Percentiles rank a stretch among this genome's conserved stretches.
phyloP scores from a whole-genome alignment of 257 asterid species.

The Phtheirospermum japonicum region DNA sequence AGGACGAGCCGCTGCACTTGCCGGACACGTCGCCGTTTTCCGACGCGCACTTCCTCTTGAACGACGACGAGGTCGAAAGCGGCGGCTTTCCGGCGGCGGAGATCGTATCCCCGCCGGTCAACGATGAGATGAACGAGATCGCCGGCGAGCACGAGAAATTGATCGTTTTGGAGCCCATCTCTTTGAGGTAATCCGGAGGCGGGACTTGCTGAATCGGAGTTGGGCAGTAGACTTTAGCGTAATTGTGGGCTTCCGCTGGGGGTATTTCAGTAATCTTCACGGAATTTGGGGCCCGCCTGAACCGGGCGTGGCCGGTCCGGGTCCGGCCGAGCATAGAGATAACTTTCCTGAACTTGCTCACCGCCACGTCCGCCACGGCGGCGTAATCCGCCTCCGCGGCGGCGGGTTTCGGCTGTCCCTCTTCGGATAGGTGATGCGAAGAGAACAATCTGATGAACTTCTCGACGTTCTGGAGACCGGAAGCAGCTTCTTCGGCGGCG shows the following conservation, averaged over 20 bases:
- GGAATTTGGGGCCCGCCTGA: slow-evolving; percentile 56
- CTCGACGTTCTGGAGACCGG: slow-evolving; percentile 72
- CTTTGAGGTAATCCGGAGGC: slow-evolving; percentile 32
- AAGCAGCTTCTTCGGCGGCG: slow-evolving; percentile 58
- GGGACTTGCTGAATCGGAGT: slow-evolving; percentile 90
- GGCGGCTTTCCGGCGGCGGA: slow-evolving; percentile 68
- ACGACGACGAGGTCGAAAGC: slow-evolving; percentile 57
- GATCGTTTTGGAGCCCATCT: slow-evolving; percentile 46
- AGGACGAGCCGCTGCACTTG: slow-evolving; percentile 74
- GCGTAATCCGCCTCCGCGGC: background rate
- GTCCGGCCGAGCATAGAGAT: slow-evolving; percentile 64
- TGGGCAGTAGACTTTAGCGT: slow-evolving; percentile 56
- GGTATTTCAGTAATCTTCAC: slow-evolving; percentile 23
- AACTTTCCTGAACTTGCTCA: slow-evolving; percentile 52
- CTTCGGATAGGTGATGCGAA: slow-evolving; percentile 27
- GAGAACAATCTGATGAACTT: slow-evolving; percentile 58
- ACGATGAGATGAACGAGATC: slow-evolving; percentile 53
- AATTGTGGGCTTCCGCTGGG: slow-evolving; percentile 11
- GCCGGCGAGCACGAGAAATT: slow-evolving; percentile 58
- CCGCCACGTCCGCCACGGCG: slow-evolving; percentile 20
- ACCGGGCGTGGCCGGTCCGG: slow-evolving; percentile 91
- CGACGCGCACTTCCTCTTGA: slow-evolving; percentile 68
- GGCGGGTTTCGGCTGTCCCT: background rate
- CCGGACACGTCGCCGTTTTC: slow-evolving; percentile 60
- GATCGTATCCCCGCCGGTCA: slow-evolving; percentile 50